Base-by-base conservation (phyloP, 306 rosid species). In the Acacia crassicarpa region DNA sequence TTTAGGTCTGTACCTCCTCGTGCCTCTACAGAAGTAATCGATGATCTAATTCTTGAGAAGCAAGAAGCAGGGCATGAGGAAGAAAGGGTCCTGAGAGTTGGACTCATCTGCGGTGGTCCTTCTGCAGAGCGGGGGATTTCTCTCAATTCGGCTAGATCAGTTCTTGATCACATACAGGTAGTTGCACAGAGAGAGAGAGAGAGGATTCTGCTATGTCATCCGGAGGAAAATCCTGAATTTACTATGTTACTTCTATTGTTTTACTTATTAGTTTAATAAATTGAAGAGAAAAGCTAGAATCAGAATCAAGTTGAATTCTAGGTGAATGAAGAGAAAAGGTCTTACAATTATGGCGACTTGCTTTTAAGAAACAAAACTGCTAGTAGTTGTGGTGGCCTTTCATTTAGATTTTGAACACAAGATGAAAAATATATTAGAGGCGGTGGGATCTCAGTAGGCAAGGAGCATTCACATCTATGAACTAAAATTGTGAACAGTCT, bases 71-170 rank as follows among this genome's bases (percentile, higher is more conserved):
- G 46, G 73, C 30, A 54, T 66, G 85, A 63, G 38, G 77, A 79
- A 14, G 80, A 78, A 19, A 87, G 77, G 72, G 87, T 67, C 33
- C 25, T 95, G 88, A 91, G 83, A 84, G 97, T 95, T 10, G 99
- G 97, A 27, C 81, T 95, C 51, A 78, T 95, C 13, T 95, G 99
- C 30, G 99, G 99, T 5, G 99, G 99, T 75, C 99, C 98, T 38
- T 93, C 98, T 11, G 91, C 95, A n/a, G 98, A 95, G 86, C 97
- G 98, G 79, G 99, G 98, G 19, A 95, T 95, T 89, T 93, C 99
- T 22, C 98, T 95, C 76, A 95, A 93, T 83, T 95, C 99, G 0
- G 98, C 98, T 45, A 78, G 99, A 90, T 93, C 99, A 67, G 90
- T 95, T 75, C 88, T 95, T 63, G 98, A 95, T 95, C 97, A 95